Evolutionary conservation across 2,329 filamentous ascomycete species (phyloP), one percentile per base, ranked within the genome.

Genomic region (Fusarium miscanthi): DNA sequence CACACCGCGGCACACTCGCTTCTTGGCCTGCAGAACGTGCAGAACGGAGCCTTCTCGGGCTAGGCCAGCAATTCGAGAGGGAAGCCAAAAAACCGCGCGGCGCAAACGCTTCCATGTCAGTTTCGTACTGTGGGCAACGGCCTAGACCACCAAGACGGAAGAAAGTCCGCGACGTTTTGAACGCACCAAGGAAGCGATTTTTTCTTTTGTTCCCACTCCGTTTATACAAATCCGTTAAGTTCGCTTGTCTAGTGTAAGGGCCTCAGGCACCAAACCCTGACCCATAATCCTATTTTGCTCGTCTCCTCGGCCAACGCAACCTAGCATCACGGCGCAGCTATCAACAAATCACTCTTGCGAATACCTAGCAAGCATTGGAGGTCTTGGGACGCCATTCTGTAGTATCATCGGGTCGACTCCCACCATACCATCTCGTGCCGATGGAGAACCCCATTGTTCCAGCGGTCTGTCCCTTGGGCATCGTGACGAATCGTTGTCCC

Each of bases 101-200:
- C 56, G 66, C 46, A 59, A 73, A 58, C 64, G 59, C 53, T 54
- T 57, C 33, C 52, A 52, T 31, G 45, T 66, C 74, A 67, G 66
- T 76, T 69, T 61, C 56, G 58, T 73, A 76, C 72, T 75, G 69
- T 76, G 66, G 51, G 27, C 40, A 65, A 58, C 60, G 59, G 66
- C 63, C 59, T 64, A 45, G 58, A 59, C 53, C 41, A 64, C 56
- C 49, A 63, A 54, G 64, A 57, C 41, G 54, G 60, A 63, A 63
- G 57, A 52, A 72, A 63, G 61, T 64, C 66, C 57, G 57, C 31
- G 59, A 61, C 67, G 70, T 70, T 76, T 75, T 67, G 51, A 58
- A 61, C 63, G 65, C 59, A 73, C 46, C 33, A 58, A 66, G 61
- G 30, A 70, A 61, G 58, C 42, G 52, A 31, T 51, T 51, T 65